These are phyloP conservation scores for Tricholoma bakamatsutake DNA, from an alignment of 768 basidiomycete genomes.

Conservation along the genomic window DNA sequence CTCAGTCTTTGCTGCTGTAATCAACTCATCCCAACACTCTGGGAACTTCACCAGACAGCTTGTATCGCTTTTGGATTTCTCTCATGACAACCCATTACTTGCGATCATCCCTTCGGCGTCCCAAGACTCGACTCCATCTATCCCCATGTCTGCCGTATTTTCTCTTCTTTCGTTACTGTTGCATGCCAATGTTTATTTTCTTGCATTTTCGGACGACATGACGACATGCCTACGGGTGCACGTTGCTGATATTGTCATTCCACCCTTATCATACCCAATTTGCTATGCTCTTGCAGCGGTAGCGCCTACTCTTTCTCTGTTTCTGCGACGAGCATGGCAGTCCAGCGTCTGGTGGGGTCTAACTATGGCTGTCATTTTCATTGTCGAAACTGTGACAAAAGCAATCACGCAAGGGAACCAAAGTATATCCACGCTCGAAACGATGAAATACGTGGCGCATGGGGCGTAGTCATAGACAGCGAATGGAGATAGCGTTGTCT, in stretches of 20 bases:
- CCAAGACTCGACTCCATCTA: conserved; percentile 19
- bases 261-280: conserved; percentile 24
- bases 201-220: conserved; percentile 34
- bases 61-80: conserved; percentile 29
- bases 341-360: conserved; percentile 49
- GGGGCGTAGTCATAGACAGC: conserved; percentile 31
- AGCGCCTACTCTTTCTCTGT: conserved; percentile 42
- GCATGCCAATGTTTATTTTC: conserved; percentile 42
- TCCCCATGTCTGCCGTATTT: conserved; percentile 41
- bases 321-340: conserved; percentile 46
- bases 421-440: conserved; percentile 45
- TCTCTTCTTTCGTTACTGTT: conserved; percentile 43
- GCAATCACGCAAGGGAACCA: conserved; percentile 40
- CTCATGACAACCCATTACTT: conserved; percentile 40
- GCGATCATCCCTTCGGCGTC: conserved; percentile 31
- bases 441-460: conserved; percentile 46
- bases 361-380: conserved; percentile 35
- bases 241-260: conserved; percentile 12
- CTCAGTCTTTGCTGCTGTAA: not conserved
- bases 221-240: conserved; percentile 23
- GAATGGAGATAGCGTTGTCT: not conserved
- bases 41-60: conserved; percentile 34
- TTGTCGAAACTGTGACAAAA: conserved; percentile 39
- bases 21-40: conserved; percentile 5
- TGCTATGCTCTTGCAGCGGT: conserved; percentile 36